These are phyloP conservation scores for Begonia peltatifolia DNA, from an alignment of 306 rosid species.

Conservation along the genomic window DNA sequence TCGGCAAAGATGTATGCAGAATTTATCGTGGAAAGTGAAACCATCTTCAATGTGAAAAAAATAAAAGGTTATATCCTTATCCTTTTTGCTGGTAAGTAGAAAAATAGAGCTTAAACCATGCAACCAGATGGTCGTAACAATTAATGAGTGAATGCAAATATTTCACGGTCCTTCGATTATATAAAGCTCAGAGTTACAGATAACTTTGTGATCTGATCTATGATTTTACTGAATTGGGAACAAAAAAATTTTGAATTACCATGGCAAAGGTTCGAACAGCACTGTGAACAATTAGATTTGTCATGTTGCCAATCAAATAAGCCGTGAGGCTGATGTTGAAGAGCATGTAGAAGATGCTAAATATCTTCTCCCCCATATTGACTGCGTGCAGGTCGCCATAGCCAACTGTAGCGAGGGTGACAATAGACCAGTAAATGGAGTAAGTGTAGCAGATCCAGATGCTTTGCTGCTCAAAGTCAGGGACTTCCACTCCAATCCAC, in stretches of 20 bases:
- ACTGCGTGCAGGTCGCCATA: conserved; percentile 86
- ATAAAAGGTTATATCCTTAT: too few relatives aligned
- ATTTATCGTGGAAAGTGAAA: too few relatives aligned
- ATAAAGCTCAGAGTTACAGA: too few relatives aligned
- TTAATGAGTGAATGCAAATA: too few relatives aligned
- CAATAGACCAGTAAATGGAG: conserved; percentile 71
- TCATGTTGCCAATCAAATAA: conserved; percentile 84
- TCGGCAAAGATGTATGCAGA: too few relatives aligned
- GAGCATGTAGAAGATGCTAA: conserved; percentile 56
- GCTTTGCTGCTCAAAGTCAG: conserved; percentile 30
- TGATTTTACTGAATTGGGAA: too few relatives aligned
- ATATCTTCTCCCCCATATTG: conserved; percentile 53
- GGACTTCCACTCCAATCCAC: conserved; percentile 50
- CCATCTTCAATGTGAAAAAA: too few relatives aligned
- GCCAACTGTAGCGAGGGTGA: conserved; percentile 80
- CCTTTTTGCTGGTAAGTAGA: too few relatives aligned
- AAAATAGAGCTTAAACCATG: too few relatives aligned
- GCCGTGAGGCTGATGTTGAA: conserved; percentile 90
- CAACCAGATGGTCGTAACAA: too few relatives aligned
- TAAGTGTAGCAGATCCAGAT: conserved; percentile 54
- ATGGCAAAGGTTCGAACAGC: conserved; percentile 49
- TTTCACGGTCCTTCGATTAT: too few relatives aligned
- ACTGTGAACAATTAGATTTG: conserved; percentile 64
- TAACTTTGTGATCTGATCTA: too few relatives aligned
- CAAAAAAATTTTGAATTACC: conserved; percentile 16